Base-by-base conservation (phyloP, 2,329 filamentous ascomycete species). In the Colletotrichum theobromicola region DNA sequence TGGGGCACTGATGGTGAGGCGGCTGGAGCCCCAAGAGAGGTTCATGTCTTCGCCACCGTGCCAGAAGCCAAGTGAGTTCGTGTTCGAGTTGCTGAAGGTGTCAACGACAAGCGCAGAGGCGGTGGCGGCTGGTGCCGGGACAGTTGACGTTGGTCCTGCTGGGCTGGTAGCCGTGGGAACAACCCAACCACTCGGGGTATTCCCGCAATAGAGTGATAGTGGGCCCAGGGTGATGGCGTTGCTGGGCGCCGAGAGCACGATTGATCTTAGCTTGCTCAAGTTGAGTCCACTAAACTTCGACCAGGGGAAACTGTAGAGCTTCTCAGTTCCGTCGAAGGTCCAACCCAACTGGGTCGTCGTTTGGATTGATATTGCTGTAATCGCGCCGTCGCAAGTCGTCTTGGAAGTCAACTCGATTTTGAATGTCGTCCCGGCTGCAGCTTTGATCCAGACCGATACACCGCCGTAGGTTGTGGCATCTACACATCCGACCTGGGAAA, bases 41-140 rank as follows among this genome's bases (percentile, higher is more conserved):
- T 82, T 84, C 79, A 93, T 87, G 18, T 93, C 91, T 61, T 92
- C 91, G n/a, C 86, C 86, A 12, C 93, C 92, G 80, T 94, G 92
- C 89, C 91, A 94, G 81, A 90, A 88, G 4, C 88, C 89, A 4
- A 94, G 86, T 21, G 89, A 87, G 78, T 94, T 94, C 30, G 82
- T 86, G 75, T 86, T 83, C 4, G 82, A 71, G 76, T 85, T 86
- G 42, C 82, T 82, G 76, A 94, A 94, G 5, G 86, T 87, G 82
- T 94, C 93, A 71, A 94, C 90, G 1, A 93, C 84, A 34, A 91
- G 84, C 15, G 84, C 82, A 18, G 87, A 84, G 30, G 87, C 87
- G 24, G 87, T 85, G 63, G 88, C 85, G 15, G 82, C 77, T 4
- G 89, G 89, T 5, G 88, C 87, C n/a, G 86, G 80, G 16, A 90